Base-by-base conservation (phyloP, 2,329 filamentous ascomycete genomes). In the Fusarium luffae region DNA sequence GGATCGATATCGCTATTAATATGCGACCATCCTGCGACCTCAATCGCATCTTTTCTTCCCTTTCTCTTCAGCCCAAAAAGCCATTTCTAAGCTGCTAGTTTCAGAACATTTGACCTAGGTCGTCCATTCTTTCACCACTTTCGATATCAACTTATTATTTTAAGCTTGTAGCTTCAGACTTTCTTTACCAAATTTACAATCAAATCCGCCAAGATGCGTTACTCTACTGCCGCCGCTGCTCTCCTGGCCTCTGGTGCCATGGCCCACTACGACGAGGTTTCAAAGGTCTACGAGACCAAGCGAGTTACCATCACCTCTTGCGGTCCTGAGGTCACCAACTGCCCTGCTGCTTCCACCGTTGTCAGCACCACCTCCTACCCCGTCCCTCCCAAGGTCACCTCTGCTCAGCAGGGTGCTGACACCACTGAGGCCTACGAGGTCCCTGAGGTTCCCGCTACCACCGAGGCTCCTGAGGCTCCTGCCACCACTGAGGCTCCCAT, bases 221-320 rank as follows among this genome's bases (percentile, higher is more conserved):
- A 88, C 86, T 63, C 60, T 63, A 77, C 85, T 75, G 74, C 83
- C 77, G 81, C 84, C 76, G 82, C 83, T 73, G 78, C 80, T 77
- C 77, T 85, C 76, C 82, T 88, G 75, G 81, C 80, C 74, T 69
- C 79, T 76, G 68, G 75, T 59, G 77, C 71, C 71, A 67, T 77
- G 63, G 76, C 78, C 68, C 68, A 74, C 68, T 69, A 74, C 59
- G 75, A 56, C 52, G 75, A 77, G 72, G 67, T 82, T 71, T 80
- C 79, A 54, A 85, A 86, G 77, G 82, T 87, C 81, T 89, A 85
- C 84, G 79, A 82, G 79, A 89, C 87, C 76, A 81, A 85, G 78
- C 79, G 87, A 76, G 80, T 86, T 74, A 90, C 88, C 80, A 82
- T 90, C 85, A 90, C 86, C 77, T 84, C 84, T 65, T 90, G 88